Percentiles rank a stretch among this genome's conserved stretches.
Conservation (phyloP, 148 eudicot species). For the Arbutus unedo region DNA sequence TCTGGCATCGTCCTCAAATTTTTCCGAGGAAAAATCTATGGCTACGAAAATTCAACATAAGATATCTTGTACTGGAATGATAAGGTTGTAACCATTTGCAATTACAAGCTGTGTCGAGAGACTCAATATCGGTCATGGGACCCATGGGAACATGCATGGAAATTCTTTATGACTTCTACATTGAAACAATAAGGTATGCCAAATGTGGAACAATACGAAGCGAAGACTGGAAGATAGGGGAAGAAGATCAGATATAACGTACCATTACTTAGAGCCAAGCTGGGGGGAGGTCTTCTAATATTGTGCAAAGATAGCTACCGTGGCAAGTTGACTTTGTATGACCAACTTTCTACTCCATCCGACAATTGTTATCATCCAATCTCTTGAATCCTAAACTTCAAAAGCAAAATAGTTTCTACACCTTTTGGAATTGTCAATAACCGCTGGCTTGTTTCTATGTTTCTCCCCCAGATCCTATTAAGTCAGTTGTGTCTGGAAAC, state of each 20-base stretch:
- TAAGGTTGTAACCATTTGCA: background rate
- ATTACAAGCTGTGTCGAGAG: background rate
- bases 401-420: background rate
- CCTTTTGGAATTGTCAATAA: background rate
- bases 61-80: background rate
- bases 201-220: background rate
- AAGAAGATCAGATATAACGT: background rate
- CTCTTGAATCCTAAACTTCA: background rate
- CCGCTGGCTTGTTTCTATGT: background rate
- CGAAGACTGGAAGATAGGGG: slow-evolving; percentile 1
- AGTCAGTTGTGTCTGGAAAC: background rate
- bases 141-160: background rate
- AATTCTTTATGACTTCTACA: background rate
- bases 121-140: background rate
- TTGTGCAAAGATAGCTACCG: background rate
- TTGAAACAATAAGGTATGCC: background rate
- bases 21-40: background rate
- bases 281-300: background rate
- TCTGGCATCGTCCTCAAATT: background rate
- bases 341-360: background rate
- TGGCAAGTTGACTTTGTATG: background rate
- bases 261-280: background rate
- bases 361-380: background rate
- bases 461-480: background rate
- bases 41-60: background rate